Percentiles rank a stretch among this genome's conserved stretches.
Conservation (phyloP, 768 basidiomycete genomes). For the Grammothele lineata region DNA sequence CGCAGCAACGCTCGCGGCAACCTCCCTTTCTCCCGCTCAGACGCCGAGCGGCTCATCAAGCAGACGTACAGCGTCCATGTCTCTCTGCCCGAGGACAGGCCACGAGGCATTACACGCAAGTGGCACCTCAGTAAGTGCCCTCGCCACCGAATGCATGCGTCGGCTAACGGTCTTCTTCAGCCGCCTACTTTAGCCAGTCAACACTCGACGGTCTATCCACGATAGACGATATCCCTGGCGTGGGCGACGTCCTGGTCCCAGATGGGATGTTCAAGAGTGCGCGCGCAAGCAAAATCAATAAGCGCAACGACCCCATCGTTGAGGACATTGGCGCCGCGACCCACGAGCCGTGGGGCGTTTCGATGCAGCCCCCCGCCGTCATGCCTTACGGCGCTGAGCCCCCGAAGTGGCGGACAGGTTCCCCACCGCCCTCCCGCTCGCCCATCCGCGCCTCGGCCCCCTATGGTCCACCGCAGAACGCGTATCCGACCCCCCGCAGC, state of each 20-base stretch:
- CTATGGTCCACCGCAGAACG: constrained; percentile 5
- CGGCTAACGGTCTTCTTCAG: constrained; percentile 32
- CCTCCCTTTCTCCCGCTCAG: constrained; percentile 24
- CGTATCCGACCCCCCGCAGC: constrained; percentile 9
- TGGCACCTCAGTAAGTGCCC: constrained; percentile 47
- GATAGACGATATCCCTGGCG: constrained; percentile 62
- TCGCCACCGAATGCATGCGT: too few species aligned
- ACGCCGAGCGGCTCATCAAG: constrained; percentile 44
- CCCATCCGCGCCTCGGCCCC: constrained; percentile 1
- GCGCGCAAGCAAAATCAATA: constrained; percentile 52
- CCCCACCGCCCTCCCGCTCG: constrained; percentile 4
- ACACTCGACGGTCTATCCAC: constrained; percentile 67
- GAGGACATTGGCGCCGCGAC: constrained; percentile 20
- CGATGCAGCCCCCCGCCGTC: constrained; percentile 6
- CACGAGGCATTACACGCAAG: constrained; percentile 40
- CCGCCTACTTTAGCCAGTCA: constrained; percentile 82
- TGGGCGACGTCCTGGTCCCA: constrained; percentile 64
- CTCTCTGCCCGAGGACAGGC: constrained; percentile 40
- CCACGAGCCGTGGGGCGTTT: constrained; percentile 21
- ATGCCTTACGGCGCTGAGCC: constrained; percentile 6
- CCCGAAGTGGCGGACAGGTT: constrained; percentile 5
- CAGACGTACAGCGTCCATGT: constrained; percentile 52
- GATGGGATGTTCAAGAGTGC: constrained; percentile 80
- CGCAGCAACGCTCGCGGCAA: constrained; percentile 38
- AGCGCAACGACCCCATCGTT: constrained; percentile 21